Evolutionary conservation across 306 rosid species (phyloP).

Genomic region (Abrus pulchellus): DNA sequence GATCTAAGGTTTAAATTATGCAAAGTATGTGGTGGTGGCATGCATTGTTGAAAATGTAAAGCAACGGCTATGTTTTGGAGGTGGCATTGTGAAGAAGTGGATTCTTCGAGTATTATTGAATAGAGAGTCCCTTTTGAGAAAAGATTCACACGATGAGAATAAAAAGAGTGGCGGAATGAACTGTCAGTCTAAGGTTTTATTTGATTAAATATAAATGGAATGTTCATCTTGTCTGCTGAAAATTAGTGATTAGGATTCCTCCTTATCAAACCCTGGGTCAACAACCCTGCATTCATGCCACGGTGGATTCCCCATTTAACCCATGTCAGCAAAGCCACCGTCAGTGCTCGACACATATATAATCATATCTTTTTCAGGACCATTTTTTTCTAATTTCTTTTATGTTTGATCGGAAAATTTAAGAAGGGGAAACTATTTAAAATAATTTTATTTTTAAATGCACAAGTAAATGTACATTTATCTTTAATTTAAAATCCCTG

Average conservation of each 20-base stretch:
- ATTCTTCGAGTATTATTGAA: constrained; percentile 76
- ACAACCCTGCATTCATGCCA: constrained; percentile 49
- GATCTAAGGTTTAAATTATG: constrained; percentile 19
- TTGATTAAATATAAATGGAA: constrained; percentile 45
- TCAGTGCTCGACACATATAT: no score
- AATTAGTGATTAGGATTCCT: constrained; percentile 64
- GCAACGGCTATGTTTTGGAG: constrained; percentile 58
- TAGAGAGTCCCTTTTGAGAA: constrained; percentile 49
- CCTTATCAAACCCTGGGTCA: constrained; percentile 65
- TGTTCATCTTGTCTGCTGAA: constrained; percentile 64
- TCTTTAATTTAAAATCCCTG: neutral
- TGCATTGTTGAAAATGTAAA: constrained; percentile 44
- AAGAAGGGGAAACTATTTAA: neutral
- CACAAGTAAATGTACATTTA: neutral
- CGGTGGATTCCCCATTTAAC: constrained; percentile 33
- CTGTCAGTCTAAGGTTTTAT: constrained; percentile 54
- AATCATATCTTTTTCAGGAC: no score
- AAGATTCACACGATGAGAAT: constrained; percentile 58
- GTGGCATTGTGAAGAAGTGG: constrained; percentile 56
- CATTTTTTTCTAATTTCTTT: no score
- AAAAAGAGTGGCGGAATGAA: constrained; percentile 47
- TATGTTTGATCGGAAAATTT: no score
- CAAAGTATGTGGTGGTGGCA: constrained; percentile 14
- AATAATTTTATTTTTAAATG: neutral
- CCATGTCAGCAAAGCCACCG: constrained; percentile 42